A percentile compares a stretch with the other conserved stretches of the same genome.
Conservation (phyloP, 495 filamentous ascomycete genomes). For the Bathelium albidoporum region DNA sequence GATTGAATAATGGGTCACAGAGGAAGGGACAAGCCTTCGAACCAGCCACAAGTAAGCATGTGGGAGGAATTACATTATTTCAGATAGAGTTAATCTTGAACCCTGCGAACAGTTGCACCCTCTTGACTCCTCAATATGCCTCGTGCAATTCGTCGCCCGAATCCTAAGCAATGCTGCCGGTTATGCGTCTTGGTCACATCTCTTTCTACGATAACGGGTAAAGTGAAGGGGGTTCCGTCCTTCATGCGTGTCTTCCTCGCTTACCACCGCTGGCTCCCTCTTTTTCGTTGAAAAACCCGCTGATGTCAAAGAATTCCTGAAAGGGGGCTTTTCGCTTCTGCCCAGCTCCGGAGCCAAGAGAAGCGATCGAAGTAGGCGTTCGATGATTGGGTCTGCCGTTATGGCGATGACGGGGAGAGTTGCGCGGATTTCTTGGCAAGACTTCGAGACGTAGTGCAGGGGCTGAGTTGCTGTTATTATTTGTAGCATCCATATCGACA, state of each 20-base stretch:
- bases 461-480: conserved; percentile 1
- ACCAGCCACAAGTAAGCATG: neutral
- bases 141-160: neutral
- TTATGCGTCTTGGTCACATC: neutral
- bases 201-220: neutral
- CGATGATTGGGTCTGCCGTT: conserved; percentile 36
- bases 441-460: conserved; percentile 39
- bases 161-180: neutral
- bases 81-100: neutral
- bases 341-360: conserved; percentile 50
- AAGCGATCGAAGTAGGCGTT: conserved; percentile 31
- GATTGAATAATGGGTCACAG: neutral
- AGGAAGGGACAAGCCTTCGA: neutral
- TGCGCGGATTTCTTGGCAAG: conserved; percentile 41
- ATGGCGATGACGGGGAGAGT: conserved; percentile 40
- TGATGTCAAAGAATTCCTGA: conserved; percentile 76
- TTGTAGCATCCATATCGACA: conserved; percentile 43
- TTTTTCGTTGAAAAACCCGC: conserved; percentile 50
- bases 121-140: neutral
- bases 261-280: conserved; percentile 53
- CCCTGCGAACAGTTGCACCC: neutral
- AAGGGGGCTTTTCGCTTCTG: conserved; percentile 71
- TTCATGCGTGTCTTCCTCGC: conserved; percentile 57
- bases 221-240: neutral
- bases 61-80: neutral